These are phyloP conservation scores for Xanthoconium stramineum DNA, from an alignment of 768 basidiomycete species.

Conservation along the genomic window DNA sequence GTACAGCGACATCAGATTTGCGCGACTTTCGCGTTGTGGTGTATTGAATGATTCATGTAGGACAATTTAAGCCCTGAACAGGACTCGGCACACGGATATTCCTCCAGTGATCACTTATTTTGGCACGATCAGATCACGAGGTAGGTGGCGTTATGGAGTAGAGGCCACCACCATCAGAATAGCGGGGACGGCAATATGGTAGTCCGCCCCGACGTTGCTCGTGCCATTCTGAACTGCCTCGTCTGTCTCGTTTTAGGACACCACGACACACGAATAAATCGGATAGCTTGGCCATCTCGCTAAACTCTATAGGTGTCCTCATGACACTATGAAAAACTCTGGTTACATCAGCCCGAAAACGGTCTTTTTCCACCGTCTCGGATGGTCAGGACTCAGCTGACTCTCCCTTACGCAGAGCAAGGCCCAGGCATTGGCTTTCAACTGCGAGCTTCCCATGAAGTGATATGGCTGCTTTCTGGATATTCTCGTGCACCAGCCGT, in stretches of 20 bases:
- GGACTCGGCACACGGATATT: too few species aligned
- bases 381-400: conserved; percentile 3
- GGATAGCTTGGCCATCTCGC: too few species aligned
- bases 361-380: not conserved
- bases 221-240: not conserved
- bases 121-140: not conserved
- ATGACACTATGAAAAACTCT: too few species aligned
- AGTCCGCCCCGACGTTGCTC: not conserved
- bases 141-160: not conserved
- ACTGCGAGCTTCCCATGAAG: not conserved
- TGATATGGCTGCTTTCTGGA: too few species aligned
- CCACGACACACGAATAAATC: too few species aligned
- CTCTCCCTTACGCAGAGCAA: not conserved
- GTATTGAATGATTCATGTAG: too few species aligned
- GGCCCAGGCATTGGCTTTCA: not conserved
- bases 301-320: too few species aligned
- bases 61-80: too few species aligned
- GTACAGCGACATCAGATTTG: too few species aligned
- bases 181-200: not conserved
- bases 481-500: not conserved
- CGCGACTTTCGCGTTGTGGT: too few species aligned
- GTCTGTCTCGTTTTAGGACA: too few species aligned
- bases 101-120: not conserved
- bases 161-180: conserved; percentile 7
- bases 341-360: not conserved